These are phyloP conservation scores for Plasmodium sp. DNA, from an alignment of 169 alveolate genomes.

Conservation along the genomic window DNA sequence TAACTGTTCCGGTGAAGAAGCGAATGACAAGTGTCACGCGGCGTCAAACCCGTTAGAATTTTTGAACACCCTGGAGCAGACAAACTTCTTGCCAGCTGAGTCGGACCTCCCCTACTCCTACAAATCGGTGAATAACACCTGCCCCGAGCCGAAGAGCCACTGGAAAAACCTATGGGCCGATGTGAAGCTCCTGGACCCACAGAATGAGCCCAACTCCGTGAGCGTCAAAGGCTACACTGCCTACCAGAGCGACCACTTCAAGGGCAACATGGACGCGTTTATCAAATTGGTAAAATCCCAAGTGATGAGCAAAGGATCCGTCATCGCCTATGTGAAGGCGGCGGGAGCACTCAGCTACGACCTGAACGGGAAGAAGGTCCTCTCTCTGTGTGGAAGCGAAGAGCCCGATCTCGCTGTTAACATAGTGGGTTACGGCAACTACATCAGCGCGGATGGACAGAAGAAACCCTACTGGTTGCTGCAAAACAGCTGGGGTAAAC, in stretches of 20 bases:
- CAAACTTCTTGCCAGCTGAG: background rate
- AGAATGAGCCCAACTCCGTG: background rate
- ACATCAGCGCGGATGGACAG: background rate
- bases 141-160: background rate
- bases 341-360: conserved; percentile 12
- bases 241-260: background rate
- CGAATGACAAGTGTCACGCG: background rate
- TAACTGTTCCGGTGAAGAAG: background rate
- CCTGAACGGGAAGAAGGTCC: conserved; percentile 59
- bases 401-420: conserved; percentile 43
- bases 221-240: background rate
- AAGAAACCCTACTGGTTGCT: conserved; percentile 34
- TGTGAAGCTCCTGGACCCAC: background rate
- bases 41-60: conserved; percentile 2
- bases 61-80: background rate
- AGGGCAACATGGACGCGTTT: conserved; percentile 13
- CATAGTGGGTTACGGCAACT: conserved; percentile 63
- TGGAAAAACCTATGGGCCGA: background rate
- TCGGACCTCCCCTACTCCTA: background rate
- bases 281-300: conserved; percentile 15
- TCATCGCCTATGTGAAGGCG: conserved; percentile 19
- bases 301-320: conserved; percentile 47
- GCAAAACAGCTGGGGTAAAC: conserved; percentile 38
- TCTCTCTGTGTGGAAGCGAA: conserved; percentile 13
- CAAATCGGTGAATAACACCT: background rate